Evolutionary conservation across 2,329 filamentous ascomycete genomes (phyloP).

Genomic region (Lasiodiplodia hormozganensis): DNA sequence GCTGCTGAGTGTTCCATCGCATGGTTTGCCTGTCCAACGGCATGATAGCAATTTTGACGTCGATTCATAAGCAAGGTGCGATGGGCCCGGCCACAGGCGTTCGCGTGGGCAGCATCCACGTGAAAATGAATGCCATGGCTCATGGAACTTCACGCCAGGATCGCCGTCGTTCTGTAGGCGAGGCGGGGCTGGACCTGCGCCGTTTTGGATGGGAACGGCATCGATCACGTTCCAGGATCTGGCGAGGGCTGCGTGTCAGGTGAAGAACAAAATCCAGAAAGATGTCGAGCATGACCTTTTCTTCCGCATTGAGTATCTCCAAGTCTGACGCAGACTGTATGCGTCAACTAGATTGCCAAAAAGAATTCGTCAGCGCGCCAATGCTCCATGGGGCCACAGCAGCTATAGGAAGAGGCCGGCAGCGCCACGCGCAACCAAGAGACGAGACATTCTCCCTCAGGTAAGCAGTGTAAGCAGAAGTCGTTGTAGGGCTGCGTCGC

Average conservation of each 20-base stretch:
- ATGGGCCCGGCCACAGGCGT: background rate
- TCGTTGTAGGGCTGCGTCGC: conserved; percentile 14
- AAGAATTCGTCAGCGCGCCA: conserved; percentile 1
- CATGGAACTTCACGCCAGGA: background rate
- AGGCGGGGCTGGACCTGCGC: background rate
- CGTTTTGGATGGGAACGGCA: background rate
- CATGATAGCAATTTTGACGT: background rate
- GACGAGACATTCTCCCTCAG: background rate
- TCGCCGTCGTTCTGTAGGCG: conserved; percentile 10
- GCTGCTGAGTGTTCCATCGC: conserved; percentile 2
- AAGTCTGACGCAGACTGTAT: background rate
- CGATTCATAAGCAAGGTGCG: background rate
- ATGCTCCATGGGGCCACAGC: background rate
- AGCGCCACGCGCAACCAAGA: background rate
- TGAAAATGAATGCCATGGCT: background rate
- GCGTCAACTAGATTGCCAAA: conserved; percentile 7
- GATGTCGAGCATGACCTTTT: background rate
- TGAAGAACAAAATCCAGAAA: background rate
- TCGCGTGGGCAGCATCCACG: background rate
- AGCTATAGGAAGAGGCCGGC: background rate
- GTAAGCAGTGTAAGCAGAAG: background rate
- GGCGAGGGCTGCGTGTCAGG: background rate
- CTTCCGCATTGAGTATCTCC: background rate
- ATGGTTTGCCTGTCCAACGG: background rate
- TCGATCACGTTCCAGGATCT: background rate